Evolutionary conservation across 352 stramenopile species (phyloP).

Genomic region (Globisporangium cylindrosporum): DNA sequence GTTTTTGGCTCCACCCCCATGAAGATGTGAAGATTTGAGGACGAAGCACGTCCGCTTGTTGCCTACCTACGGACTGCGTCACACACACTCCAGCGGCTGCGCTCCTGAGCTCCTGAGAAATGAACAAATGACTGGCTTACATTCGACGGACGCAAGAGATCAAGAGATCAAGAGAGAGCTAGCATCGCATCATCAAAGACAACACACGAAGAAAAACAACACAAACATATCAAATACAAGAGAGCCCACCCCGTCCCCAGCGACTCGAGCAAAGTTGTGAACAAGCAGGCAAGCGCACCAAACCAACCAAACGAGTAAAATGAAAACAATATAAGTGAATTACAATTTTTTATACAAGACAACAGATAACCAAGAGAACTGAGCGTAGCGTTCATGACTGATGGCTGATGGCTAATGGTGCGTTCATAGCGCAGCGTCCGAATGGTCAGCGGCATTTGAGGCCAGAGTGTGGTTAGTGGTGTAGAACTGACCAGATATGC

Average conservation of each 20-base stretch:
- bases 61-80: neutral
- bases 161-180: neutral
- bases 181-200: neutral
- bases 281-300: neutral
- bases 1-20: neutral
- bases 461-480: neutral
- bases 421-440: neutral
- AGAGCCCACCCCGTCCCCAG: neutral
- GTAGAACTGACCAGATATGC: too few relatives aligned
- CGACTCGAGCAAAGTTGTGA: neutral
- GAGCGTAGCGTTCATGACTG: neutral
- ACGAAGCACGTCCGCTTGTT: neutral
- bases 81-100: neutral
- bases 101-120: neutral
- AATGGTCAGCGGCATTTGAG: neutral
- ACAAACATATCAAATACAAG: slow-evolving; percentile 1
- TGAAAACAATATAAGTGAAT: slow-evolving; percentile 3
- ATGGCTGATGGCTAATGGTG: neutral
- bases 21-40: neutral
- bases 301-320: neutral
- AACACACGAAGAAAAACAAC: neutral
- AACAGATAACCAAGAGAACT: neutral
- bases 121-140: neutral
- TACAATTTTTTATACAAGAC: neutral
- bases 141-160: neutral